phyloP scores from a whole-genome alignment of 2,329 filamentous ascomycete genomes.

The Beauveria rudraprayagi region DNA sequence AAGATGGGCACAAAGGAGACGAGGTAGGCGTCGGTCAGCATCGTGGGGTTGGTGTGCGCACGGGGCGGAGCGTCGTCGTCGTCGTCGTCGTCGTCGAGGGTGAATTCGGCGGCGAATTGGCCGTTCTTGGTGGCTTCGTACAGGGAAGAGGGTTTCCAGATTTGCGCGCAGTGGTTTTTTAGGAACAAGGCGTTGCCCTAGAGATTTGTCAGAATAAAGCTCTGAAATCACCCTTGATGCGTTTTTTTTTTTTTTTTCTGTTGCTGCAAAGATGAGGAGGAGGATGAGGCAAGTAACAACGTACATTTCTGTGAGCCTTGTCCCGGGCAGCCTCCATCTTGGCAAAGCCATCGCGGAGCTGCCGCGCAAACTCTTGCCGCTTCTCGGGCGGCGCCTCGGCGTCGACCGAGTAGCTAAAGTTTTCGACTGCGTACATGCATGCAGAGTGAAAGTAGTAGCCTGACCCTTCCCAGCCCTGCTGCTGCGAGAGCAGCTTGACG shows the following conservation, averaged over 20 bases:
- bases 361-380: background rate
- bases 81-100: background rate
- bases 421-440: background rate
- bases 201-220: background rate
- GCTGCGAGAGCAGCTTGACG: conserved; percentile 11
- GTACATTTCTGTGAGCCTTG: conserved; percentile 3
- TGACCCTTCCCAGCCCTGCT: conserved; percentile 5
- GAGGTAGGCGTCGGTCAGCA: conserved; percentile 6
- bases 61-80: background rate
- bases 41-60: conserved; percentile 6
- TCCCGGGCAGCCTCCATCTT: background rate
- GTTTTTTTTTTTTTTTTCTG: background rate
- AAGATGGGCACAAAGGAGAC: conserved; percentile 6
- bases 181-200: conserved; percentile 8
- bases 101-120: background rate
- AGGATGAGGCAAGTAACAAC: background rate
- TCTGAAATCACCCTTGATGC: background rate
- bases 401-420: background rate
- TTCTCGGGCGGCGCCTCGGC: background rate
- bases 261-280: background rate
- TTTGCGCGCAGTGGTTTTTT: conserved; percentile 9
- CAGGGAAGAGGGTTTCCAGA: background rate
- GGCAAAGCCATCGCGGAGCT: background rate
- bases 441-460: conserved; percentile 8
- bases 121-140: conserved; percentile 1